A percentile compares a stretch with the other conserved stretches of the same genome.
These are phyloP conservation scores for Boletellus deceptivus DNA, from an alignment of 1,284 basidiomycete genomes.

Conservation along the genomic window DNA sequence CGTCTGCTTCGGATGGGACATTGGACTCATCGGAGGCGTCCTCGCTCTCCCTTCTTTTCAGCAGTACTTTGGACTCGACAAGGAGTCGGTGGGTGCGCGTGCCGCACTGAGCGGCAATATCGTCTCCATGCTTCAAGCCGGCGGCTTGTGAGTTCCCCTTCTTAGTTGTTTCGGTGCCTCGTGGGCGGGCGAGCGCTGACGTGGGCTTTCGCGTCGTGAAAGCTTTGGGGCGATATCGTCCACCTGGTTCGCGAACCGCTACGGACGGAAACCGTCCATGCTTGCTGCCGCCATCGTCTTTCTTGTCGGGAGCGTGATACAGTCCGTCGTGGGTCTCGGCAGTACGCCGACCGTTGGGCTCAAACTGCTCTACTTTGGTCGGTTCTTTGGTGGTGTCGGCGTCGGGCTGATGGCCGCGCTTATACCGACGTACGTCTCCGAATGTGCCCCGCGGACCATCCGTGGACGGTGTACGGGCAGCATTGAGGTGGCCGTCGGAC, in stretches of 20 bases:
- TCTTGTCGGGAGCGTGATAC: conserved; percentile 52
- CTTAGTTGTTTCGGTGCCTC: too few relatives aligned
- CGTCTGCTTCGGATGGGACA: conserved; percentile 41
- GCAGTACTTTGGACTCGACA: conserved; percentile 44
- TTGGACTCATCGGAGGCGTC: conserved; percentile 52
- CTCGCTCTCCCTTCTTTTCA: conserved; percentile 46
- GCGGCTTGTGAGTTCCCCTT: conserved; percentile 49
- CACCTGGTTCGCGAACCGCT: conserved; percentile 42
- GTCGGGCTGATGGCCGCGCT: conserved; percentile 53
- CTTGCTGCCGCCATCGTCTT: conserved; percentile 53
- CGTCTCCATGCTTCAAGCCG: conserved; percentile 56
- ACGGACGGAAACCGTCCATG: conserved; percentile 48
- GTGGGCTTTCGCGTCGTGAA: neutral
- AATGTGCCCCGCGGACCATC: conserved; percentile 55
- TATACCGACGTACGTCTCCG: conserved; percentile 57
- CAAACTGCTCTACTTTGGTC: conserved; percentile 45
- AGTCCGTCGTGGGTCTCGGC: conserved; percentile 47
- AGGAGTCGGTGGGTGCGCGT: conserved; percentile 32
- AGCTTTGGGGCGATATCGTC: conserved; percentile 48
- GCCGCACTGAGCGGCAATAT: conserved; percentile 51
- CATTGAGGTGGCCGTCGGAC: conserved; percentile 52
- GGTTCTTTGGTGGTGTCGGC: conserved; percentile 47
- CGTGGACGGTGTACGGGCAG: conserved; percentile 57
- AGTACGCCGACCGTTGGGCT: conserved; percentile 38
- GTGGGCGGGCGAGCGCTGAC: neutral